phyloP scores from a whole-genome alignment of 345 rosid genomes.

The Durio zibethinus region DNA sequence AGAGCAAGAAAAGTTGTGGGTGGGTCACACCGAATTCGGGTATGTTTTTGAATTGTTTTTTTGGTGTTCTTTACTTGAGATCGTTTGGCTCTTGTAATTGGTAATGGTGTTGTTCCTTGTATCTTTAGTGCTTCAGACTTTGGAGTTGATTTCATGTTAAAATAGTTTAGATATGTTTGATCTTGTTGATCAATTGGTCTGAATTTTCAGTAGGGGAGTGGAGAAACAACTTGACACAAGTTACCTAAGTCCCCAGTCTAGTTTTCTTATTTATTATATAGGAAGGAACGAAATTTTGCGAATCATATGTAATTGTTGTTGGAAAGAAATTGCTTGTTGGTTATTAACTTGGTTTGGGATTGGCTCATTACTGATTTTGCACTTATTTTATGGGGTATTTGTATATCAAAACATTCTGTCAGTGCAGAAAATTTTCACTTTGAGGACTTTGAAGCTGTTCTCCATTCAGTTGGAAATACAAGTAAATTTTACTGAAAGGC shows the following conservation, averaged over 20 bases:
- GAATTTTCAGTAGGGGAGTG: neutral
- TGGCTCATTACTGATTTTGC: neutral
- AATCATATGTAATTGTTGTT: neutral
- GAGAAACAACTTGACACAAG: neutral
- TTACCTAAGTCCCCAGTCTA: neutral
- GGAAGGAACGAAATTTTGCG: neutral
- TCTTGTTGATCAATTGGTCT: neutral
- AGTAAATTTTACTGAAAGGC: constrained; percentile 1
- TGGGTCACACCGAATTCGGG: constrained; percentile 85
- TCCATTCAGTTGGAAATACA: neutral
- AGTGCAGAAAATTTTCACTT: neutral
- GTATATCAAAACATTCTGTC: neutral
- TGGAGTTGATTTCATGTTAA: constrained; percentile 3
- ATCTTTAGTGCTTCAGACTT: neutral
- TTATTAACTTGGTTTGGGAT: neutral
- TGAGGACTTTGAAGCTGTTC: neutral
- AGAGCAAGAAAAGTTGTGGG: constrained; percentile 58
- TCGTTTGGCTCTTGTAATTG: neutral
- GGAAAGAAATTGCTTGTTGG: neutral
- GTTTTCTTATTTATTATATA: neutral
- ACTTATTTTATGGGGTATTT: neutral
- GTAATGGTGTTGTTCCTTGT: neutral
- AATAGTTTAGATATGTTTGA: too few species aligned
- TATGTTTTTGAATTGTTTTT: constrained; percentile 16
- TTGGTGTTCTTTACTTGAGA: neutral